Conservation (phyloP, 345 rosid species). For the Kandelia obovata region DNA sequence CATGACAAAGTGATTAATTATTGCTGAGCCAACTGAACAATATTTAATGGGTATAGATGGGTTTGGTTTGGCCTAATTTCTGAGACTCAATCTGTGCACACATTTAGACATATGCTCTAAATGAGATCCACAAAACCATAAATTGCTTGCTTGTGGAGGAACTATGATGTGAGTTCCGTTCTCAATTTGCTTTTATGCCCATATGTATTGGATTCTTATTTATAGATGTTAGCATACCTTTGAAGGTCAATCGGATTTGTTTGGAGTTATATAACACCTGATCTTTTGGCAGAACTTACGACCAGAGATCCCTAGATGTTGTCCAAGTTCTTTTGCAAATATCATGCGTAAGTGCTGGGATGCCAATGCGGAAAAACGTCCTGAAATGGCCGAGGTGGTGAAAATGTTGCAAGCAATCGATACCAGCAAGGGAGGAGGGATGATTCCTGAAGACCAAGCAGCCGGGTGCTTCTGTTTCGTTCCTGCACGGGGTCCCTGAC, state of each 20-base stretch:
- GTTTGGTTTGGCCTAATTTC: no score
- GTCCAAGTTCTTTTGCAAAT: slow-evolving; percentile 61
- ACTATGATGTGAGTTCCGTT: no score
- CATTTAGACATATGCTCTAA: no score
- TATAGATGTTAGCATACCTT: neutral
- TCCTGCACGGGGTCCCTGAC: slow-evolving; percentile 74
- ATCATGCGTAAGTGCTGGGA: slow-evolving; percentile 93
- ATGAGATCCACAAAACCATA: no score
- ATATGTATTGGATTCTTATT: no score
- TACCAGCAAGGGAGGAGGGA: slow-evolving; percentile 93
- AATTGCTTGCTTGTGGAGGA: no score
- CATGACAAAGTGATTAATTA: neutral
- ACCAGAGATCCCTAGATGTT: slow-evolving; percentile 85
- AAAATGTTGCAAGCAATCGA: slow-evolving; percentile 68
- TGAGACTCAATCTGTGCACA: no score
- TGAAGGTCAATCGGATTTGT: neutral
- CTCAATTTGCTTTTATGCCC: no score
- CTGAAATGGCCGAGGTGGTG: slow-evolving; percentile 85
- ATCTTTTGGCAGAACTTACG: slow-evolving; percentile 61
- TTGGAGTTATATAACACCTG: slow-evolving; percentile 1
- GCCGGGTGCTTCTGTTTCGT: slow-evolving; percentile 70
- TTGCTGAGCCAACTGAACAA: neutral
- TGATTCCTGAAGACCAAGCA: slow-evolving; percentile 79
- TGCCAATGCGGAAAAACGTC: slow-evolving; percentile 62
- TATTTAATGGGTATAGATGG: no score